phyloP scores from a whole-genome alignment of 148 eudicot species.

The Oxyria digyna region DNA sequence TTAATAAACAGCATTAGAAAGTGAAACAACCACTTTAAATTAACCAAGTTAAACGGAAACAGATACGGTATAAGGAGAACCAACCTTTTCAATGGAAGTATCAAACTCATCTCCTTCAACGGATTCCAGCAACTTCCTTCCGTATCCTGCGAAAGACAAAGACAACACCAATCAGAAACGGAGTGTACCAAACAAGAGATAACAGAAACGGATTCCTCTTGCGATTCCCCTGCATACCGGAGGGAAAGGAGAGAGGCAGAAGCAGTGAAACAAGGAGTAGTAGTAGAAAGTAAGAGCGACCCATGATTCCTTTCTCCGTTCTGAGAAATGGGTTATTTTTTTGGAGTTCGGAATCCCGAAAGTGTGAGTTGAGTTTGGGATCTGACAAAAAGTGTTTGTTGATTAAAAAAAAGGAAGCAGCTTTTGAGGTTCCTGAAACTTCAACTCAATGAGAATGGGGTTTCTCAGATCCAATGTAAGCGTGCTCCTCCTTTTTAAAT shows the following conservation, averaged over 20 bases:
- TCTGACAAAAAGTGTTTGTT: background rate
- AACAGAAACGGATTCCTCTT: background rate
- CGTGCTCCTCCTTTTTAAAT: slow-evolving; percentile 1
- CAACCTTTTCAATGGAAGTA: background rate
- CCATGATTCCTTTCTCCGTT: background rate
- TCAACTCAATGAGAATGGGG: background rate
- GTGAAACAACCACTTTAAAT: too few relatives aligned
- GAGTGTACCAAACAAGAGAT: background rate
- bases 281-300: background rate
- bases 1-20: too few relatives aligned
- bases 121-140: background rate
- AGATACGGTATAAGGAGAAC: background rate
- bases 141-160: background rate
- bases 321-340: background rate
- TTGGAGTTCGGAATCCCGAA: background rate
- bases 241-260: background rate
- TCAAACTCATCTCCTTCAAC: background rate
- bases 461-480: slow-evolving; percentile 2
- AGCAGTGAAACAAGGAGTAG: background rate
- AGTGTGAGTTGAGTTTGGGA: background rate
- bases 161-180: background rate
- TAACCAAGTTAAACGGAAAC: background rate
- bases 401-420: background rate
- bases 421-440: too few relatives aligned
- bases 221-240: background rate